Base-by-base conservation (phyloP, 208 protist species). In the Phytomonas sp. region DNA sequence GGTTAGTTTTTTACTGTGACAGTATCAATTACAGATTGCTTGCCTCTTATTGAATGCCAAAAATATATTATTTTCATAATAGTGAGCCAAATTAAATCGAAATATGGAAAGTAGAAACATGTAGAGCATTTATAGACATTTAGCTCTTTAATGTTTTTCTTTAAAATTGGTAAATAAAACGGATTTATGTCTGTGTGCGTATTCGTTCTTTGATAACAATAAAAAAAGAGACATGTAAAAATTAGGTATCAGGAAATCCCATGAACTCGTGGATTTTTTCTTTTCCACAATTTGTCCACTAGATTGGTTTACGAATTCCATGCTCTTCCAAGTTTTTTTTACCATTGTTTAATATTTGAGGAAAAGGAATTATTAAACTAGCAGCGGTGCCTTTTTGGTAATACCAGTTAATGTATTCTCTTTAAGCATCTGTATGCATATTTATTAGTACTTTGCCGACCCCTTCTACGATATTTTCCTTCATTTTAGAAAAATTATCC, bases 361-460 rank as follows among this genome's bases (percentile, higher is more conserved):
- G 20, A 17, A 64, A 65, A 65, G 20, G 1, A 65, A 56, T 65
- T 65, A 51, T 53, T 60, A 46, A 7, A 65, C 20, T 53, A 46
- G 20, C 13, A 65, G 9, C 23, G 36, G 11, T 13, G 23, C 17
- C 13, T 37, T 65, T 26, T 60, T 65, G 13, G 37, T 65, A 40
- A 65, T 17, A 65, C 33, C 4, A 65, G 61, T 60, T 26, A 65
- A 65, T 65, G 37, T 0, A 65, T 53, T 60, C 0, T 65, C 1
- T 65, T 65, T 37, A 37, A 37, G 20, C 17, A 65, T 46, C 33
- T 37, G 36, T 6, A 65, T 26, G 37, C 23, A 65, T 65, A 60
- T 37, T 26, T 60, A 60, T 65, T 65, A 51, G 1, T 26, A 23
- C 33, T 60, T 65, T 65, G 20, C 13, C 6, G 33, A 65, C 36